Evolutionary conservation across 2,329 filamentous ascomycete genomes (phyloP), one percentile per base, ranked within the genome.

Genomic region (Phialophora macrospora): DNA sequence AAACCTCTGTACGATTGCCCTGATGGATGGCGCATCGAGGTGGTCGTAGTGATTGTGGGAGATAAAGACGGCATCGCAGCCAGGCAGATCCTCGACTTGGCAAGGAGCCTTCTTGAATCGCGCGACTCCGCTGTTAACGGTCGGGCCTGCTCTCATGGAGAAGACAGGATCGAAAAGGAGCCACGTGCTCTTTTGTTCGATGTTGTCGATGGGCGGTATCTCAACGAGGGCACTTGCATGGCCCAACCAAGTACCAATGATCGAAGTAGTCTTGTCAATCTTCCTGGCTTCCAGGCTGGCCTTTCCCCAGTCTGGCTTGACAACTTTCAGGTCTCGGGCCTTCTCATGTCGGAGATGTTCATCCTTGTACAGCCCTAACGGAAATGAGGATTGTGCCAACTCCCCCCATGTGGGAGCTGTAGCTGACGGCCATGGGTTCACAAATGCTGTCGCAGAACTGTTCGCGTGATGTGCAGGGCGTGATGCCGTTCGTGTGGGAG

Each of bases 21-120:
- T 75, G 49, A 86, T 74, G 0, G 81, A 81, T 17, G 77, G 74
- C 6, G 76, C 74, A 65, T 85, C 83, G 55, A 85, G 76, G 66
- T 86, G 84, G 68, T 86, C 83, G 69, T 85, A 85, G 71, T 86
- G 84, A 67, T 85, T 83, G 72, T 86, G 84, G 55, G 80, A 83
- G 55, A 86, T 84, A 62, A 80, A 76, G 3, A 86, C 77, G 3
- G 81, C 73, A 62, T 86, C 83, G 14, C 66, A 68, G 3, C 66
- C 66, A 14, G 66, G 66, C 4, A 68, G 56, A 51, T 68, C 56
- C n/a, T 55, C 51, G 26, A 65, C 44, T 24, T 68, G 59, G 30
- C 66, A 68, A 14, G 66, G 66, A n/a, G 57, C 51, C 26, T 41
- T 17, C 17, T 68, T 65, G 52, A 63, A 57, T 14, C 66, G 61